Evolutionary conservation across 495 filamentous ascomycete species (phyloP), one percentile per base, ranked within the genome.

Genomic region (Podospora bellae-mahoneyi): DNA sequence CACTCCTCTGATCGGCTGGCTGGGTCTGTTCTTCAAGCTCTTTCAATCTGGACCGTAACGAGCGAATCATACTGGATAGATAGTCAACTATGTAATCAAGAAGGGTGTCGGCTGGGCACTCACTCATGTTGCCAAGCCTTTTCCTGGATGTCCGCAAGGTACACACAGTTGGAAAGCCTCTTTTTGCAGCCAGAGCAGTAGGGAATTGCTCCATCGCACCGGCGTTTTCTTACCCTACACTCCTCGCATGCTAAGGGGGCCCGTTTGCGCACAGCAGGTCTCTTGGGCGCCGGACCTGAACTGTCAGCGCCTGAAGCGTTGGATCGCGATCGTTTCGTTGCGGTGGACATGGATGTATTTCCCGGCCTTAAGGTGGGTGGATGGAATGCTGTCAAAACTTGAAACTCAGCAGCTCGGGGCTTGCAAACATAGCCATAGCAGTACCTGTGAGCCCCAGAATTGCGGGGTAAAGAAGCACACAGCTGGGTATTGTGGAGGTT

Each of bases 81-180:
- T 6, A 3, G 15, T 48, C 15, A 48, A 48, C 13, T 16, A 13
- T 6, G 39, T 16, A 10, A 48, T 48, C 6, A 20, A 4, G 30
- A 53, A 19, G 16, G 20, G 44, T 48, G 39, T 20, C 19, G 30
- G 3, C 18, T 62, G 60, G 34, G 60, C n/a, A 64, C 62, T 64
- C n/a, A 64, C 62, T 64, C 44, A 19, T 64, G 32, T 23, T 64
- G 62, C 62, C 62, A 64, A 19, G 62, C 62, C 39, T 54, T 44
- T 44, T 64, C 62, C 34, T 64, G 62, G 10, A 64, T 10, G 15
- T 64, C 62, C 13, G 62, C 62, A 6, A 48, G 34, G 18, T 64
- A 64, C 5, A 64, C 62, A 39, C 62, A 64, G n/a, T 13, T 30
- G 2, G 62, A 48, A 26, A 64, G 39, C 15, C 62, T 26, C 34